Conservation (phyloP, 148 eudicot genomes). For the Talinum fruticosum region DNA sequence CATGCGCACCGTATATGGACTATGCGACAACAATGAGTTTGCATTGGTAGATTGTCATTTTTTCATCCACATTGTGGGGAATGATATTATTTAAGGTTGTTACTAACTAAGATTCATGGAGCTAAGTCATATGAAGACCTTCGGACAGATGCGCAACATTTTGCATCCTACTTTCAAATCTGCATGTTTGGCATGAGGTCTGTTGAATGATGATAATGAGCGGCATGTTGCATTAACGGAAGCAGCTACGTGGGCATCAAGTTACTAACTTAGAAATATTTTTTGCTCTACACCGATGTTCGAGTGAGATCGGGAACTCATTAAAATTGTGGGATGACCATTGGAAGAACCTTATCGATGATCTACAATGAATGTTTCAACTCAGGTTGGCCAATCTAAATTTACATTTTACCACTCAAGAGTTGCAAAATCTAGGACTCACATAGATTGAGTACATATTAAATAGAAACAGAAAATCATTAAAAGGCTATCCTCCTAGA, state of each 20-base stretch:
- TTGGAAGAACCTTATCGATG: neutral
- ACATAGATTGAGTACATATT: neutral
- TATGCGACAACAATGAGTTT: neutral
- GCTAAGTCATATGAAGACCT: too few species aligned
- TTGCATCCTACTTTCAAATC: neutral
- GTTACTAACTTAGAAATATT: neutral
- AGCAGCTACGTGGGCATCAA: slow-evolving; percentile 8
- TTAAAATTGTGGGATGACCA: neutral
- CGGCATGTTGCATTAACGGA: neutral
- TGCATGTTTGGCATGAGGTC: neutral
- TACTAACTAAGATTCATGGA: too few species aligned
- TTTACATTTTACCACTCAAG: neutral
- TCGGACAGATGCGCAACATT: neutral
- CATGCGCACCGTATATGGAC: neutral
- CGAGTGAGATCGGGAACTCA: neutral
- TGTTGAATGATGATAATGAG: slow-evolving; percentile 14
- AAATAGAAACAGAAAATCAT: neutral
- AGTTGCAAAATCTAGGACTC: neutral
- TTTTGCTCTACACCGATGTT: slow-evolving; percentile 1
- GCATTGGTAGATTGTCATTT: too few species aligned
- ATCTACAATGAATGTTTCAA: neutral
- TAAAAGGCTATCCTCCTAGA: neutral
- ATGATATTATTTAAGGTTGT: too few species aligned
- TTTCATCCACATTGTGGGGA: too few species aligned
- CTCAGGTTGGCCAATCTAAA: neutral